A percentile compares a stretch with the other conserved stretches of the same genome.
phyloP scores from a whole-genome alignment of 163 green algal genomes.

The Trebouxia gelatinosa region DNA sequence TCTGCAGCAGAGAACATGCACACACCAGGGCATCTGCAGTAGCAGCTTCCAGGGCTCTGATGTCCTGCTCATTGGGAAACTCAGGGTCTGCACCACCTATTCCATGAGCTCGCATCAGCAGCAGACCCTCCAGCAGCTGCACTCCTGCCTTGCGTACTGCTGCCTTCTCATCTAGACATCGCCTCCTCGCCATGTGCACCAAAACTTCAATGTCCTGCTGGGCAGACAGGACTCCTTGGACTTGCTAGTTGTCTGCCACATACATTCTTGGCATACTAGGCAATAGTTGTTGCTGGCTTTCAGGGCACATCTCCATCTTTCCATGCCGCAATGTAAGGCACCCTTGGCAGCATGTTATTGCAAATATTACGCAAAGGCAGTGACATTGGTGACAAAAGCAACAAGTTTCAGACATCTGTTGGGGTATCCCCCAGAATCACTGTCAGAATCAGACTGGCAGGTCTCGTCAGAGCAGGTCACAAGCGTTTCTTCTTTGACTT shows the following conservation, averaged over 20 bases:
- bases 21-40: conserved; percentile 64
- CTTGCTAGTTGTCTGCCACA: too few relatives aligned
- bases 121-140: conserved; percentile 59
- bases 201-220: conserved; percentile 58
- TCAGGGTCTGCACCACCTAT: conserved; percentile 1
- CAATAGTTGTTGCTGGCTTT: too few relatives aligned
- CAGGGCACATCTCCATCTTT: too few relatives aligned
- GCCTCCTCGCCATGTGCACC: conserved; percentile 49
- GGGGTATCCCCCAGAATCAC: too few relatives aligned
- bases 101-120: conserved; percentile 43
- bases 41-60: conserved; percentile 60
- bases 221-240: too few relatives aligned
- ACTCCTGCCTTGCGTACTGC: conserved; percentile 66
- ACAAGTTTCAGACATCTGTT: too few relatives aligned
- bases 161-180: conserved; percentile 69
- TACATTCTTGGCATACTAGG: too few relatives aligned
- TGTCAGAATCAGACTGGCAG: too few relatives aligned
- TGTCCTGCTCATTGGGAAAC: conserved; percentile 43
- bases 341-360: too few relatives aligned
- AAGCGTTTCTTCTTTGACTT: conserved; percentile 41
- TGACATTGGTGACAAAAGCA: too few relatives aligned
- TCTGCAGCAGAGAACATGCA: neutral
- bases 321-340: too few relatives aligned
- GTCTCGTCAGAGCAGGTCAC: conserved; percentile 36
- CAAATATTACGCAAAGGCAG: too few relatives aligned